Conservation (phyloP, 2,329 filamentous ascomycete genomes). For the Alternaria panax region DNA sequence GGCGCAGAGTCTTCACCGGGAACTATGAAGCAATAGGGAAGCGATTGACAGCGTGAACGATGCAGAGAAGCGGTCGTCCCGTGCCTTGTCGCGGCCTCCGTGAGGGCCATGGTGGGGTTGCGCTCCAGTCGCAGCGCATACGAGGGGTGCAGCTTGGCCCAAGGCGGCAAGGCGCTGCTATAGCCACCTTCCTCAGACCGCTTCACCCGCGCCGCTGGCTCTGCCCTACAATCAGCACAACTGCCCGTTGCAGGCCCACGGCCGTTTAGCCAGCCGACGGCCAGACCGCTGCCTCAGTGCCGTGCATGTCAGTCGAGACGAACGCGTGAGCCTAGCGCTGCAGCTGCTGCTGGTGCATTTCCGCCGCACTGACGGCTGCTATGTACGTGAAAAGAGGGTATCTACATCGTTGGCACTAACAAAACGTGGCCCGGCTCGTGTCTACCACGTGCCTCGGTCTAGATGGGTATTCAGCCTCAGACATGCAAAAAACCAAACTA, state of each 20-base stretch:
- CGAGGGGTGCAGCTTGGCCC: slow-evolving; percentile 17
- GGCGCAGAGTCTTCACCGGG: slow-evolving; percentile 26
- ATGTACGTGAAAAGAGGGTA: slow-evolving; percentile 12
- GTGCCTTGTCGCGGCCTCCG: slow-evolving; percentile 25
- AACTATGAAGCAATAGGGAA: slow-evolving; percentile 18
- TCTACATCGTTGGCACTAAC: slow-evolving; percentile 15
- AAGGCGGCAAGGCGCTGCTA: slow-evolving; percentile 12
- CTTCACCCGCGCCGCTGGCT: slow-evolving; percentile 18
- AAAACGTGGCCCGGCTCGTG: slow-evolving; percentile 8
- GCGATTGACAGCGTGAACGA: slow-evolving; percentile 23
- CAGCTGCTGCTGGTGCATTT: slow-evolving; percentile 8
- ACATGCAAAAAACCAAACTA: slow-evolving; percentile 14
- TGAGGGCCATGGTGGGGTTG: slow-evolving; percentile 21
- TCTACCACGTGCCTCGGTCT: slow-evolving; percentile 17
- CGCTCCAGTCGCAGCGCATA: slow-evolving; percentile 19
- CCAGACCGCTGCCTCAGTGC: neutral
- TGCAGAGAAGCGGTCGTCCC: slow-evolving; percentile 31
- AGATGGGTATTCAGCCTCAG: slow-evolving; percentile 20
- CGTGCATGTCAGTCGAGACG: neutral
- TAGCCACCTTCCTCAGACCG: slow-evolving; percentile 26
- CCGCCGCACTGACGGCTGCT: slow-evolving; percentile 2
- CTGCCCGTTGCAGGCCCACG: slow-evolving; percentile 1
- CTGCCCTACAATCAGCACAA: slow-evolving; percentile 14
- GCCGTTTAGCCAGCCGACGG: slow-evolving; percentile 3
- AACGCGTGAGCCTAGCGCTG: neutral